Conservation (phyloP, 257 asterid genomes). For the Plantago major region DNA sequence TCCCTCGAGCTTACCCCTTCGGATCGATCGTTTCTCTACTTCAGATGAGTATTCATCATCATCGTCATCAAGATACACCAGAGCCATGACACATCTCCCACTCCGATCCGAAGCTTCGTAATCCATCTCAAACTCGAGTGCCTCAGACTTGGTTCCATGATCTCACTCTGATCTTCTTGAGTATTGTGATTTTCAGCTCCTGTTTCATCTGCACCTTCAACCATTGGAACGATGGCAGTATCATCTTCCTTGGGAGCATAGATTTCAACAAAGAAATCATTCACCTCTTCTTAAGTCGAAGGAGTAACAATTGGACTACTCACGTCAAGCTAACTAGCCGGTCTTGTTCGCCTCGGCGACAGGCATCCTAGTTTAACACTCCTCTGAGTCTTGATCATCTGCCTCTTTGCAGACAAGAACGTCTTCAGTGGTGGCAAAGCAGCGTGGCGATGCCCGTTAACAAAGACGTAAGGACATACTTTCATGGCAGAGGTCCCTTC, state of each 20-base stretch:
- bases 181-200: conserved; percentile 4
- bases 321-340: conserved; percentile 14
- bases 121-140: conserved; percentile 9
- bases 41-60: conserved; percentile 14
- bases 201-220: conserved; percentile 10
- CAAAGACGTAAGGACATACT: conserved; percentile 81
- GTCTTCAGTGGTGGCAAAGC: conserved; percentile 63
- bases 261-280: conserved; percentile 51
- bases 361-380: conserved; percentile 41
- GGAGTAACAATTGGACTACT: conserved; percentile 12
- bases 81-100: conserved; percentile 36
- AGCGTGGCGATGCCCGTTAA: conserved; percentile 74
- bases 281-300: conserved; percentile 22
- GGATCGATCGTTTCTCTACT: conserved; percentile 18
- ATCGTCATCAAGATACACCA: conserved; percentile 31
- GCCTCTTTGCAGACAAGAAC: conserved; percentile 66
- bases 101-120: conserved; percentile 53
- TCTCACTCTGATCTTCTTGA: not conserved
- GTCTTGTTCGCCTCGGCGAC: conserved; percentile 41
- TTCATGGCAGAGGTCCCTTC: conserved; percentile 59
- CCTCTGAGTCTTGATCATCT: conserved; percentile 50
- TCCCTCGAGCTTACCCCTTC: conserved; percentile 18
- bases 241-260: conserved; percentile 31
- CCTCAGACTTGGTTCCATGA: not conserved
- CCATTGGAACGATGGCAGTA: not conserved